Base-by-base conservation (phyloP, 1,284 basidiomycete species). In the Naganishia sp. region DNA sequence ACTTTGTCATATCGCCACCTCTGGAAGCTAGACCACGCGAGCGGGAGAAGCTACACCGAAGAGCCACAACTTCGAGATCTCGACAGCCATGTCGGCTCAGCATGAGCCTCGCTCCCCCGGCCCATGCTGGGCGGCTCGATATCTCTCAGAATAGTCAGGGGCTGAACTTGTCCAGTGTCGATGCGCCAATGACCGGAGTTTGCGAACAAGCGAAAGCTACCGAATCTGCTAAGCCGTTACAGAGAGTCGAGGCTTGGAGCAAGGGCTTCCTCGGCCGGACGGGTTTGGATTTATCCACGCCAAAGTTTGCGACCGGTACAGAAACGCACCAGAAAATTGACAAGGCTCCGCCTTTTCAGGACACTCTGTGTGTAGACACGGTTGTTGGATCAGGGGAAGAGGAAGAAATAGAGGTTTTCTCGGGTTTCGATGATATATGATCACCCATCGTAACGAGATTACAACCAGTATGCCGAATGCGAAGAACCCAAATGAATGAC, bases 371-470 rank as follows among this genome's bases (percentile, higher is more conserved):
- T 13, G 13, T 39, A 13, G 35, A 39, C 35, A 9, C 35, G 9
- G n/a, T 6, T 32, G 32, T 35, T 6, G 7, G 25, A 42, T 23
- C 28, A 10, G 58, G 28, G 1, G 58, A 43, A 1, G 31, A 13
- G 7, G 58, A 61, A 28, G 58, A 50, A 25, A 51, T n/a, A 28
- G 58, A 61, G 41, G 49, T 61, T 3, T 61, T 61, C 47, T 61
- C 51, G 25, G 58, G 58, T 15, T 47, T 61, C 9, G 47, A 61
- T 42, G 58, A 61, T 28, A 61, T 61, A 13, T 51, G n/a, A 39
- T 35, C 9, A n/a, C 31, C 32, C n/a, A 32, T 15, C 51, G 39
- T 50, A 42, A 46, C 18, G 17, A 39, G 50, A 45, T 31, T 61
- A 61, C 58, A 61, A 61, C 58, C 47, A 28, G 35, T 61, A n/a